phyloP scores from a whole-genome alignment of 768 basidiomycete genomes.

The Psilocybe azurescens region DNA sequence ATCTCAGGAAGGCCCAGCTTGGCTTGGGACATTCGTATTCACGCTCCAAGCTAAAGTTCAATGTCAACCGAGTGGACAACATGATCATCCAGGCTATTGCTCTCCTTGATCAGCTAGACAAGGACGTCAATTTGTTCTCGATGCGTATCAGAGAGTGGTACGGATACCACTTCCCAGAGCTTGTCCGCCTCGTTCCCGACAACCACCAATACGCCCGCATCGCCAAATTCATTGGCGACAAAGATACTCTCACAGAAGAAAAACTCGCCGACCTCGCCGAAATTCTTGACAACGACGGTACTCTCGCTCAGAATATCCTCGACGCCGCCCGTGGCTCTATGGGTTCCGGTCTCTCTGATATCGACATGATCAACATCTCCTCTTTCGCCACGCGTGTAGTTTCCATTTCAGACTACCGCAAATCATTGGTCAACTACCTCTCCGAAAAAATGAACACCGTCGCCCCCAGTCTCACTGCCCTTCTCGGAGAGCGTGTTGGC shows the following conservation, averaged over 20 bases:
- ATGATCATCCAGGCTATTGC: conserved; percentile 99
- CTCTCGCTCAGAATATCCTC: conserved; percentile 89
- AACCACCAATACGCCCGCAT: conserved; percentile 92
- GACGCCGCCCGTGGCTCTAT: conserved; percentile 95
- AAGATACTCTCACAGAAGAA: conserved; percentile 79
- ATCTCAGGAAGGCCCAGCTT: conserved; percentile 92
- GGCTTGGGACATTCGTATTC: conserved; percentile 98
- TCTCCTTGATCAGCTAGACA: conserved; percentile 97
- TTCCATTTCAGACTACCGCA: conserved; percentile 92
- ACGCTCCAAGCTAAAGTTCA: conserved; percentile 97
- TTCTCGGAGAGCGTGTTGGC: conserved; percentile 91
- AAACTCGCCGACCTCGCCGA: conserved; percentile 80
- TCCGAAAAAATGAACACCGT: conserved; percentile 98
- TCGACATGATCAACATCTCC: conserved; percentile 96
- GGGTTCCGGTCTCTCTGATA: conserved; percentile 89
- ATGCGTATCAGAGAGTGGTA: conserved; percentile 99
- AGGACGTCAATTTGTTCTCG: conserved; percentile 98
- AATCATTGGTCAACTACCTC: conserved; percentile 85
- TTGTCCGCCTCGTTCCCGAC: conserved; percentile 91
- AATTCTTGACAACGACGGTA: conserved; percentile 84
- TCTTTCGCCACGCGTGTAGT: conserved; percentile 91
- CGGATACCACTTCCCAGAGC: conserved; percentile 98
- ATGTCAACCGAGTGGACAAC: conserved; percentile 95
- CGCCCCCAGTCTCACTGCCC: conserved; percentile 89
- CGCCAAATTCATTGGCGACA: conserved; percentile 88